These are phyloP conservation scores for Capsella rubella DNA, from an alignment of 441 rosid species.

Conservation along the genomic window DNA sequence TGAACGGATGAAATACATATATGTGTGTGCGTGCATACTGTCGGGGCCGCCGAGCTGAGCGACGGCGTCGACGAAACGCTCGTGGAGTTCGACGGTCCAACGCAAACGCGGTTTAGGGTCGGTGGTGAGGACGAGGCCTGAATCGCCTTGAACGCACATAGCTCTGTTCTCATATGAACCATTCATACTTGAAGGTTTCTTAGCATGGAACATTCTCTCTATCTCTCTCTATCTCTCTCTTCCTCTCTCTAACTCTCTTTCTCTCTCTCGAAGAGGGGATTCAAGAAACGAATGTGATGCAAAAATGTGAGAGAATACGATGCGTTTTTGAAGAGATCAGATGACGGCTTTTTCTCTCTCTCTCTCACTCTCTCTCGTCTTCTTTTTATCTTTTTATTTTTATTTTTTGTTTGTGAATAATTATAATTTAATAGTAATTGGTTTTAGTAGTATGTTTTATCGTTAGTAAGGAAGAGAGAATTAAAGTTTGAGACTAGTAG, in stretches of 20 bases:
- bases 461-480: slow-evolving; percentile 30
- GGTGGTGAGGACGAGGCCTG: slow-evolving; percentile 98
- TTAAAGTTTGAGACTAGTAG: slow-evolving; percentile 42
- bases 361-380: slow-evolving; percentile 15
- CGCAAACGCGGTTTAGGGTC: slow-evolving; percentile 99
- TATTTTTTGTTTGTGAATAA: slow-evolving; percentile 16
- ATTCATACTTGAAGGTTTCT: slow-evolving; percentile 93
- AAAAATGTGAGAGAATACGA: slow-evolving; percentile 78
- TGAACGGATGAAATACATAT: neutral
- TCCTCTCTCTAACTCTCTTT: slow-evolving; percentile 32
- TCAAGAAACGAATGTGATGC: slow-evolving; percentile 85
- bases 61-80: slow-evolving; percentile 99
- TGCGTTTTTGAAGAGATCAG: slow-evolving; percentile 70
- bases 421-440: neutral
- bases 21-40: slow-evolving; percentile 51
- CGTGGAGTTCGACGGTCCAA: slow-evolving; percentile 99
- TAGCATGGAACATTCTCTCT: slow-evolving; percentile 92
- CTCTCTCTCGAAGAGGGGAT: slow-evolving; percentile 46
- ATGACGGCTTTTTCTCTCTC: slow-evolving; percentile 39
- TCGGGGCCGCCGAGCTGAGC: slow-evolving; percentile 99
- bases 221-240: slow-evolving; percentile 29
- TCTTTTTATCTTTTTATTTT: neutral
- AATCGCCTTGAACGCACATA: slow-evolving; percentile 97
- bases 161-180: slow-evolving; percentile 77
- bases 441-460: slow-evolving; percentile 15